A percentile compares a stretch with the other conserved stretches of the same genome.
phyloP scores from a whole-genome alignment of 2,329 filamentous ascomycete genomes.

The Magnaporthiopsis rhizophila region DNA sequence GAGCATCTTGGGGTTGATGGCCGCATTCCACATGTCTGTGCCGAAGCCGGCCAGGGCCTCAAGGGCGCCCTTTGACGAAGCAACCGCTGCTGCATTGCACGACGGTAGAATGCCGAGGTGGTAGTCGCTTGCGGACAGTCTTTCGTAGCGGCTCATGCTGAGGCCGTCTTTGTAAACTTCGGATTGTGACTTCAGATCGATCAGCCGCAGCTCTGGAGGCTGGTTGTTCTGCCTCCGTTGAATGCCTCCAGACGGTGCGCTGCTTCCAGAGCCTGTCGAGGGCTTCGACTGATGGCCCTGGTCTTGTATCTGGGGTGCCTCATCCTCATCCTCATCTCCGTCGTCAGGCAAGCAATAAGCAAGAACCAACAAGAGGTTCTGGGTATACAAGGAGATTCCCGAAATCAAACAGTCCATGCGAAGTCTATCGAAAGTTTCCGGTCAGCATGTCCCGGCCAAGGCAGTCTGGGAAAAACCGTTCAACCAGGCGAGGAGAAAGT shows the following conservation, averaged over 20 bases:
- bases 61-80: slow-evolving; percentile 62
- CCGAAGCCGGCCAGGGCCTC: slow-evolving; percentile 67
- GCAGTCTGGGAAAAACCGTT: slow-evolving; percentile 18
- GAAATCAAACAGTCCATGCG: slow-evolving; percentile 97
- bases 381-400: slow-evolving; percentile 92
- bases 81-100: slow-evolving; percentile 54
- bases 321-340: slow-evolving; percentile 36
- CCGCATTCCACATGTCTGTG: slow-evolving; percentile 81
- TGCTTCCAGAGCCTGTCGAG: slow-evolving; percentile 41
- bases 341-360: slow-evolving; percentile 76
- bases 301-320: neutral
- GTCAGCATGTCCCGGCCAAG: slow-evolving; percentile 1
- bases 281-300: slow-evolving; percentile 32
- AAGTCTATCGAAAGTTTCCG: slow-evolving; percentile 43
- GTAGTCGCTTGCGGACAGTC: slow-evolving; percentile 81
- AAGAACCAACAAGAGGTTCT: slow-evolving; percentile 81
- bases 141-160: slow-evolving; percentile 78
- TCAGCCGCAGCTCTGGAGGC: slow-evolving; percentile 81
- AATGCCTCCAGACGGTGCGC: slow-evolving; percentile 56
- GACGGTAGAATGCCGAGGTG: slow-evolving; percentile 80
- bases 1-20: slow-evolving; percentile 76
- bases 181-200: slow-evolving; percentile 79
- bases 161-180: slow-evolving; percentile 83
- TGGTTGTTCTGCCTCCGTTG: slow-evolving; percentile 69
- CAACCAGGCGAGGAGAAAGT: neutral